These are phyloP conservation scores for Rhizophagus clarus DNA, from an alignment of 192 early-diverging fungal species.

Conservation along the genomic window DNA sequence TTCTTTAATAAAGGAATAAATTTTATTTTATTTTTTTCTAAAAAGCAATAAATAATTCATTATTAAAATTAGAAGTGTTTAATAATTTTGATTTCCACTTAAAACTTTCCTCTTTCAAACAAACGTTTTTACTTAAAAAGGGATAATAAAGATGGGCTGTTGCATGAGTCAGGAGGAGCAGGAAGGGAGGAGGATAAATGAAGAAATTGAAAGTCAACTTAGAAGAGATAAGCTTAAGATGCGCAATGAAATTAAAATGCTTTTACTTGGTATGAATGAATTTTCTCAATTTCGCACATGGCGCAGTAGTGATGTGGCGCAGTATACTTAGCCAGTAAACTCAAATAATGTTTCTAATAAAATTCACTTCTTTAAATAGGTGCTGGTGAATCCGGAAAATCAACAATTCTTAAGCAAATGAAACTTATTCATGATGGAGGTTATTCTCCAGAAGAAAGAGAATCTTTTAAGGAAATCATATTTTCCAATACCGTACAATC, in stretches of 20 bases:
- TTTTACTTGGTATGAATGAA: slow-evolving; percentile 70
- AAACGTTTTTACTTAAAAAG: background rate
- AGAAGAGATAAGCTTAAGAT: slow-evolving; percentile 77
- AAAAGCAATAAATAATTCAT: no score
- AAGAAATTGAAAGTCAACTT: slow-evolving; percentile 90
- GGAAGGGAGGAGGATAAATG: slow-evolving; percentile 82
- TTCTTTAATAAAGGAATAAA: no score
- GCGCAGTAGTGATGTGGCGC: background rate
- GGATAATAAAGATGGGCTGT: slow-evolving; percentile 75
- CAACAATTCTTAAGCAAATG: slow-evolving; percentile 98
- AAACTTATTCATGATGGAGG: slow-evolving; percentile 96
- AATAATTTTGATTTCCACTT: no score
- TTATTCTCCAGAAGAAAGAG: slow-evolving; percentile 86
- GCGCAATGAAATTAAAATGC: slow-evolving; percentile 95
- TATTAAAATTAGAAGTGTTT: no score
- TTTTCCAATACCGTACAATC: slow-evolving; percentile 95
- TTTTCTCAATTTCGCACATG: background rate
- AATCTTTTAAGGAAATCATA: slow-evolving; percentile 94
- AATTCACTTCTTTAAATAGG: slow-evolving; percentile 46
- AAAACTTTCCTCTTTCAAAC: background rate
- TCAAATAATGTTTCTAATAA: no score
- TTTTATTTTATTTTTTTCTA: no score
- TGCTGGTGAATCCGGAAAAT: slow-evolving; percentile 97
- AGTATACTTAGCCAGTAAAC: no score
- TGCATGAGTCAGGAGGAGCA: slow-evolving; percentile 82